phyloP scores from a whole-genome alignment of 2,329 filamentous ascomycete genomes.

The Aspergillus proliferans region DNA sequence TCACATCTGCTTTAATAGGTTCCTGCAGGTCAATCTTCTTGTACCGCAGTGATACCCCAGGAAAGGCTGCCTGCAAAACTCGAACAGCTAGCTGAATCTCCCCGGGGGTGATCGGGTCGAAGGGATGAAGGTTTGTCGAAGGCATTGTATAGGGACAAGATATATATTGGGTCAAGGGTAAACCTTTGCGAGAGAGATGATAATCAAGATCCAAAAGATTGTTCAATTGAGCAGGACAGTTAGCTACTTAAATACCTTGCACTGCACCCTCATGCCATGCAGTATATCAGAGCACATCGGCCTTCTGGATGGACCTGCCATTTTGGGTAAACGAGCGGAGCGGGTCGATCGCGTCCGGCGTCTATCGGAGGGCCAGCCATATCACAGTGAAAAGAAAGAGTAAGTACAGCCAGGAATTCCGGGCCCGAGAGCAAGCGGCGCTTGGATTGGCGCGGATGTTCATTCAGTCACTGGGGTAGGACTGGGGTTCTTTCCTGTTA shows the following conservation, averaged over 20 bases:
- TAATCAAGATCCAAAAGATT: neutral
- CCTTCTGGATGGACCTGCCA: slow-evolving; percentile 23
- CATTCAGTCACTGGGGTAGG: no score
- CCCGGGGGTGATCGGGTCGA: slow-evolving; percentile 32
- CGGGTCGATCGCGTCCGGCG: neutral
- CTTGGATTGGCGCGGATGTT: no score
- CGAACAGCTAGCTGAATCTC: slow-evolving; percentile 33
- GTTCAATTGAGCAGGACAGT: neutral
- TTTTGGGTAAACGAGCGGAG: slow-evolving; percentile 12
- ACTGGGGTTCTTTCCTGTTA: no score
- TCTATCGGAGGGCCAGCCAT: neutral
- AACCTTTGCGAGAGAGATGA: neutral
- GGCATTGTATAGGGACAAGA: neutral
- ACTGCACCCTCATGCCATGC: neutral
- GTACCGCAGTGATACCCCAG: slow-evolving; percentile 42
- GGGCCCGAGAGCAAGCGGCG: no score
- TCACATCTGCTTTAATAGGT: slow-evolving; percentile 53
- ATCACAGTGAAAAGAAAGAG: no score
- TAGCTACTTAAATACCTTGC: neutral
- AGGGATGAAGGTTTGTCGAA: slow-evolving; percentile 23
- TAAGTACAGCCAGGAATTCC: no score
- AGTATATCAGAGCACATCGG: neutral
- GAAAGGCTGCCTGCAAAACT: slow-evolving; percentile 31
- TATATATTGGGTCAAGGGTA: neutral
- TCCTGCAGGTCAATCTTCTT: slow-evolving; percentile 63